These are phyloP conservation scores for Trametes hirsuta DNA, from an alignment of 1,284 basidiomycete genomes.

Conservation along the genomic window DNA sequence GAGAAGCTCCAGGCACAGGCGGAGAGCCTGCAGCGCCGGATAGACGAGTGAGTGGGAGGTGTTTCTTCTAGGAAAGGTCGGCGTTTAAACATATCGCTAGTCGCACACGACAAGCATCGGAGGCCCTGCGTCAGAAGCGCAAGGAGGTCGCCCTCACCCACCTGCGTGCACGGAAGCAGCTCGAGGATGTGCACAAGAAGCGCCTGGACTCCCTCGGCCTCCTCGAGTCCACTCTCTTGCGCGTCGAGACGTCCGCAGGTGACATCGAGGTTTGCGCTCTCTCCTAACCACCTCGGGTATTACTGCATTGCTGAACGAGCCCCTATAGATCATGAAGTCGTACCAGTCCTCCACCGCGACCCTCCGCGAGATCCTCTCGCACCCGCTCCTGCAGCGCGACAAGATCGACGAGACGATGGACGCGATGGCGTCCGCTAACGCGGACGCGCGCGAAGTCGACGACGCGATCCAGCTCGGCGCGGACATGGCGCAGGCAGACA, in stretches of 20 bases:
- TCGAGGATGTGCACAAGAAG: constrained; percentile 79
- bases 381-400: constrained; percentile 79
- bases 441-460: constrained; percentile 83
- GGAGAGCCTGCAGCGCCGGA: constrained; percentile 64
- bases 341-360: constrained; percentile 85
- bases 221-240: constrained; percentile 75
- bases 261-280: constrained; percentile 76
- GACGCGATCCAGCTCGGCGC: constrained; percentile 73
- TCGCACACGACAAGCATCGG: constrained; percentile 66
- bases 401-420: constrained; percentile 88
- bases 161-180: constrained; percentile 77
- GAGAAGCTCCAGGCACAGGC: constrained; percentile 69
- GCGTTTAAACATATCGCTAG: constrained; percentile 40
- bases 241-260: constrained; percentile 86
- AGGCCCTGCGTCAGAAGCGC: constrained; percentile 68
- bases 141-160: constrained; percentile 77
- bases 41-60: constrained; percentile 58
- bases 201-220: constrained; percentile 76
- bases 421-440: constrained; percentile 80
- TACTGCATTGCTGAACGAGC: background rate
- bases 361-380: constrained; percentile 73
- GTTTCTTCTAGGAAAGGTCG: background rate
- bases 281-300: background rate
- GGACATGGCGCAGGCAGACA: constrained; percentile 57
- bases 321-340: constrained; percentile 78